phyloP scores from a whole-genome alignment of 257 asterid genomes.

The Henckelia pumila region DNA sequence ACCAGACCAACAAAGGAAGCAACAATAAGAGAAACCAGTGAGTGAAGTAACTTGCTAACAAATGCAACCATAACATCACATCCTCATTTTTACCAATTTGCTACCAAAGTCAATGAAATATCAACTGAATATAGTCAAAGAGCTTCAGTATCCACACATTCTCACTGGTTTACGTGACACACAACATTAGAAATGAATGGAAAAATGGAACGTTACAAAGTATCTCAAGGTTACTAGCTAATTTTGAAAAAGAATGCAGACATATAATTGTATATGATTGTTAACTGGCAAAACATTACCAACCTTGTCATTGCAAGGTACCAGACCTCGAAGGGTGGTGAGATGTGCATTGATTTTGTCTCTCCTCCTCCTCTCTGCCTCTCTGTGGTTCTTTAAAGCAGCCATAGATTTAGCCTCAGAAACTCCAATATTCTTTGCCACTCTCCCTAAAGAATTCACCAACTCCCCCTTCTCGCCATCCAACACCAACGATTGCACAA shows the following conservation, averaged over 20 bases:
- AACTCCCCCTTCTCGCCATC: constrained; percentile 57
- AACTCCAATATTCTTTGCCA: constrained; percentile 40
- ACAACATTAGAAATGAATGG: too few species aligned
- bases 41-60: not conserved
- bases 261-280: not conserved
- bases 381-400: constrained; percentile 87
- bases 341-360: constrained; percentile 81
- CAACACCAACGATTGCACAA: constrained; percentile 42
- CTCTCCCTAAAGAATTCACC: constrained; percentile 43
- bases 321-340: constrained; percentile 60
- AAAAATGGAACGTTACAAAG: too few species aligned
- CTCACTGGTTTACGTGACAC: not conserved
- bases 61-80: not conserved
- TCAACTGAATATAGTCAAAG: not conserved
- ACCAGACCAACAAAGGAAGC: not conserved
- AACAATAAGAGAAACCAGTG: too few species aligned
- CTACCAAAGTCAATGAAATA: not conserved
- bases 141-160: not conserved
- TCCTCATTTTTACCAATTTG: not conserved
- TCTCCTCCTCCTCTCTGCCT: constrained; percentile 86
- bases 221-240: not conserved
- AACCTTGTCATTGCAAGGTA: constrained; percentile 29
- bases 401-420: constrained; percentile 53
- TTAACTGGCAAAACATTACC: not conserved
- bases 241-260: not conserved